Conservation (phyloP, 192 early-diverging fungal genomes). For the Umbelopsis sp. region DNA sequence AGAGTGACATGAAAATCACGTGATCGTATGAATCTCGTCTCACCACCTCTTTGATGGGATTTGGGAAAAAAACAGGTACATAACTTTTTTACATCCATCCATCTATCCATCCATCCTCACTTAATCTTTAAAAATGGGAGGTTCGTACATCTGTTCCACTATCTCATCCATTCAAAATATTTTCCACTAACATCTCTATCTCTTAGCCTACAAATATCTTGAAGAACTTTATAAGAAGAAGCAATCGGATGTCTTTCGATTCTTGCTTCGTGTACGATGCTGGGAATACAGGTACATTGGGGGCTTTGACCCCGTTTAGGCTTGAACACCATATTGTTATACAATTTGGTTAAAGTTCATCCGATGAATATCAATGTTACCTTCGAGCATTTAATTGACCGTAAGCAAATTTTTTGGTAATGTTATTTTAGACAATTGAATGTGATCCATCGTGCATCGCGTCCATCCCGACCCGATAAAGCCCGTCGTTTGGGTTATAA, state of each 20-base stretch:
- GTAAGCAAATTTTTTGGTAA: conserved; percentile 20
- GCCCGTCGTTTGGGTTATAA: conserved; percentile 99
- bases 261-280: conserved; percentile 95
- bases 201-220: conserved; percentile 80
- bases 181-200: background rate
- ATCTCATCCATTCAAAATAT: background rate
- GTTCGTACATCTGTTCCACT: background rate
- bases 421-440: conserved; percentile 82
- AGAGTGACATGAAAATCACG: background rate
- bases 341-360: conserved; percentile 25
- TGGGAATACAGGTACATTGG: conserved; percentile 90
- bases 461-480: conserved; percentile 98
- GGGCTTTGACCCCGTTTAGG: conserved; percentile 20
- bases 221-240: conserved; percentile 99
- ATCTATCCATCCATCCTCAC: conserved; percentile 3
- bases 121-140: background rate
- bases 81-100: background rate
- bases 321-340: conserved; percentile 26
- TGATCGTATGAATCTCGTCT: background rate
- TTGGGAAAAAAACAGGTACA: background rate
- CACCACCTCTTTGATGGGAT: background rate
- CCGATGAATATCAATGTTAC: conserved; percentile 35
- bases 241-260: conserved; percentile 98
- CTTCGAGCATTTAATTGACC: conserved; percentile 21
- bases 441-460: conserved; percentile 97